Evolutionary conservation across 257 asterid species (phyloP).

Genomic region (Gardenia jasminoides): DNA sequence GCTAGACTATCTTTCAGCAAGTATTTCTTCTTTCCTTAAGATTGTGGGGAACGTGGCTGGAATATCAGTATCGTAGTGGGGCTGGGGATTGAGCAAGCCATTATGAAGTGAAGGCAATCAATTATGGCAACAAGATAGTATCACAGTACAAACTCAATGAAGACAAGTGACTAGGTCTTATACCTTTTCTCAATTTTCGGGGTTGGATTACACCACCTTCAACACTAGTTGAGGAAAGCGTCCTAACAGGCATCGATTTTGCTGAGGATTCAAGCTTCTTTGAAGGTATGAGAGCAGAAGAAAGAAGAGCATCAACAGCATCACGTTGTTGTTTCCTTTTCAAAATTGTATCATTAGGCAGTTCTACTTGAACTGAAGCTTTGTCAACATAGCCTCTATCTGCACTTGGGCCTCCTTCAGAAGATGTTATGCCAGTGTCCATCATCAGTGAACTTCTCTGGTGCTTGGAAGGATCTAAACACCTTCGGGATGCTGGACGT

Average conservation of each 20-base stretch:
- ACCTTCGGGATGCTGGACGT: conserved; percentile 28
- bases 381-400: conserved; percentile 30
- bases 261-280: conserved; percentile 55
- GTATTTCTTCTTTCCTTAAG: neutral
- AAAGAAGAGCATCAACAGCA: conserved; percentile 91
- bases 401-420: conserved; percentile 39
- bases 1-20: neutral
- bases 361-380: conserved; percentile 41
- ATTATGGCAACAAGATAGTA: no score
- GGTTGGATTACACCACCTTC: conserved; percentile 37
- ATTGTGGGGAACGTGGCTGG: neutral
- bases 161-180: neutral
- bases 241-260: conserved; percentile 46
- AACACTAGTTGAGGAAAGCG: conserved; percentile 30
- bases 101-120: neutral
- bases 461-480: conserved; percentile 28
- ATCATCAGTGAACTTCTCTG: conserved; percentile 28
- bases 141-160: neutral
- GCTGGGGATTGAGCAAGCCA: neutral
- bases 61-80: neutral
- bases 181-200: conserved; percentile 54
- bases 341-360: conserved; percentile 32
- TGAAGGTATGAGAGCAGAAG: conserved; percentile 88
- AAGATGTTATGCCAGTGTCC: conserved; percentile 25
- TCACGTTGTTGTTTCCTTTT: conserved; percentile 88